A percentile compares a stretch with the other conserved stretches of the same genome.
These are phyloP conservation scores for Sphaerulina vaccinii DNA, from an alignment of 2,329 filamentous ascomycete genomes.

Conservation along the genomic window DNA sequence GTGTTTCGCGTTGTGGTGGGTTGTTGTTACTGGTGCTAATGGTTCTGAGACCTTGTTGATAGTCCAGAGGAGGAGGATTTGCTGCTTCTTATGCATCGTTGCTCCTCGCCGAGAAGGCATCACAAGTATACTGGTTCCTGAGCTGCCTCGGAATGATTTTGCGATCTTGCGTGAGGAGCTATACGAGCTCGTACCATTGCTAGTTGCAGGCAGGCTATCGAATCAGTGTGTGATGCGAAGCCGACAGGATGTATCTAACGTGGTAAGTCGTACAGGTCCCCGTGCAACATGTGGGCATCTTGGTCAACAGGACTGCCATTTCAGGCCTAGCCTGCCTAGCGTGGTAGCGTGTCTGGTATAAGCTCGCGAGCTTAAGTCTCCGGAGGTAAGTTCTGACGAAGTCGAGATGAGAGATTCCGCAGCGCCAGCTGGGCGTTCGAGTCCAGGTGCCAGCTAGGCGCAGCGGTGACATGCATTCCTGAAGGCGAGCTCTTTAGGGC, in stretches of 20 bases:
- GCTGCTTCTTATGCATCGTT: background rate
- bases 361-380: background rate
- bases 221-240: background rate
- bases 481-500: too few relatives aligned
- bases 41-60: background rate
- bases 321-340: background rate
- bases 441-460: too few relatives aligned
- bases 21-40: too few relatives aligned
- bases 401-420: too few relatives aligned
- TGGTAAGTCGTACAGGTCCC: background rate
- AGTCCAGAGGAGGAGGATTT: background rate
- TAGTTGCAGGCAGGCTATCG: background rate
- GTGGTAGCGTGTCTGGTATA: too few relatives aligned
- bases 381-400: background rate
- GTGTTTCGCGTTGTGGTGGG: background rate
- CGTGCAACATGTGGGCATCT: background rate
- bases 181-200: background rate
- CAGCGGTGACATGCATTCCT: too few relatives aligned
- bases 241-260: background rate
- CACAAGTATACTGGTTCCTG: background rate
- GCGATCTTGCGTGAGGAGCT: background rate
- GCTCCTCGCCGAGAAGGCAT: background rate
- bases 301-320: background rate
- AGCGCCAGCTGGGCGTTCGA: too few relatives aligned
- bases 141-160: background rate